Evolutionary conservation across 371 early-diverging fungal genomes (phyloP), one percentile per base, ranked within the genome.

Genomic region (Mortierella sp.): DNA sequence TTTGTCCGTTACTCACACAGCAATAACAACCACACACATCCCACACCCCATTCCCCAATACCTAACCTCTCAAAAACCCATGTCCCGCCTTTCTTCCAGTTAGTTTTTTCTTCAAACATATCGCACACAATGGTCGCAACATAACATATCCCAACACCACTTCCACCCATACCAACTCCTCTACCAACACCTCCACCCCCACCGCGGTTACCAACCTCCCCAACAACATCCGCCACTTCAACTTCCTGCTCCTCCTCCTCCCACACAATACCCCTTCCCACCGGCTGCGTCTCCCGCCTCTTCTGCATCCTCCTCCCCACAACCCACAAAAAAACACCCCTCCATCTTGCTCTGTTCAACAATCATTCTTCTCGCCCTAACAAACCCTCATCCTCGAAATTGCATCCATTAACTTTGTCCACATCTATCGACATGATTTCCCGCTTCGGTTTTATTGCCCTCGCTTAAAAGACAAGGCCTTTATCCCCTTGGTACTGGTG

Each of bases 351-450:
- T 69, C 24, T 69, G 75, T 9, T 69, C 53, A 53, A 14, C 26
- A 9, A 43, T 75, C 21, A 69, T 75, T 13, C n/a, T 53, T 48
- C 50, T 69, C 8, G 37, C 75, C 51, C 14, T 53, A 0, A 40
- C 51, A 31, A 31, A n/a, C 55, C 59, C 57, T 74, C 19, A 37
- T 57, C 55, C 70, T 79, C 11, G 74, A 79, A 28, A 74, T 59
- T 37, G 24, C 40, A 26, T 24, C 74, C 44, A 74, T 79, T 5
- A 37, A 59, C 26, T 48, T 46, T 24, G 16, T 34, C 24, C 31
- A 55, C 44, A 69, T 59, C 31, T 69, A 31, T 53, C 70, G 57
- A 11, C 79, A 24, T 11, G 43, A 67, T 34, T 34, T 61, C 21
- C 34, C 61, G 8, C 34, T 31, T 19, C 61, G 19, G 1, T 61